Conservation (phyloP, 345 rosid genomes). For the Cardiospermum halicacabum region DNA sequence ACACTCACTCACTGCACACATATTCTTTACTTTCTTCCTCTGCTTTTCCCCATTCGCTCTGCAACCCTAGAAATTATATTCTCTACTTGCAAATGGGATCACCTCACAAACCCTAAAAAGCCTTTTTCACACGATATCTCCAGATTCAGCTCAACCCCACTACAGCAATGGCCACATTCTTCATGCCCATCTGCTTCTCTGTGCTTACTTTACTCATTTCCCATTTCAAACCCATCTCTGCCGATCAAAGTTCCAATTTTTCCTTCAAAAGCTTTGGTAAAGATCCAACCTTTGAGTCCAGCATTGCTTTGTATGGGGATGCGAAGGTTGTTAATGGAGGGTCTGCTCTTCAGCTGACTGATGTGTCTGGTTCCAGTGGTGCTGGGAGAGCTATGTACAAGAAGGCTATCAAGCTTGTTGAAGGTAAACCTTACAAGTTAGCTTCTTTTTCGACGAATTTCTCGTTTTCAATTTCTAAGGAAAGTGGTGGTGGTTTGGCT, state of each 20-base stretch:
- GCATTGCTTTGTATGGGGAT: conserved; percentile 55
- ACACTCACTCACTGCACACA: too few relatives aligned
- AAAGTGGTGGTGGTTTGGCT: conserved; percentile 54
- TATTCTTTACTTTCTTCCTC: conserved; percentile 27
- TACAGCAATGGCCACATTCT: conserved; percentile 48
- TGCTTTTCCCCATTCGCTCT: conserved; percentile 5
- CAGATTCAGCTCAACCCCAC: conserved; percentile 27
- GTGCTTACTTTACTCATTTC: conserved; percentile 26
- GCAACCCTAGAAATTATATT: conserved; percentile 20
- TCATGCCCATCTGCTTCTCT: conserved; percentile 25
- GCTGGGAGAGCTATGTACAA: conserved; percentile 57
- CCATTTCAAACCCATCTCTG: conserved; percentile 31
- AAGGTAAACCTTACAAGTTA: conserved; percentile 40
- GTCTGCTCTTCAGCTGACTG: conserved; percentile 56
- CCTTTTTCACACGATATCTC: conserved; percentile 10
- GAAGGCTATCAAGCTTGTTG: conserved; percentile 58
- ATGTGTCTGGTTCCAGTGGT: conserved; percentile 36
- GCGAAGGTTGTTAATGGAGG: conserved; percentile 46
- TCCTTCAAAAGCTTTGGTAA: conserved; percentile 39
- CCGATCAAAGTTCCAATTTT: conserved; percentile 41
- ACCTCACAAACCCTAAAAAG: conserved; percentile 24
- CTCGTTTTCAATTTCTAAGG: conserved; percentile 51
- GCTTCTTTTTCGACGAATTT: conserved; percentile 59
- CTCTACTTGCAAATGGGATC: conserved; percentile 31
- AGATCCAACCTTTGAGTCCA: conserved; percentile 48